Percentiles rank a stretch among this genome's conserved stretches.
Conservation (phyloP, 2,329 filamentous ascomycete genomes). For the Scleromitrula shiraiana region DNA sequence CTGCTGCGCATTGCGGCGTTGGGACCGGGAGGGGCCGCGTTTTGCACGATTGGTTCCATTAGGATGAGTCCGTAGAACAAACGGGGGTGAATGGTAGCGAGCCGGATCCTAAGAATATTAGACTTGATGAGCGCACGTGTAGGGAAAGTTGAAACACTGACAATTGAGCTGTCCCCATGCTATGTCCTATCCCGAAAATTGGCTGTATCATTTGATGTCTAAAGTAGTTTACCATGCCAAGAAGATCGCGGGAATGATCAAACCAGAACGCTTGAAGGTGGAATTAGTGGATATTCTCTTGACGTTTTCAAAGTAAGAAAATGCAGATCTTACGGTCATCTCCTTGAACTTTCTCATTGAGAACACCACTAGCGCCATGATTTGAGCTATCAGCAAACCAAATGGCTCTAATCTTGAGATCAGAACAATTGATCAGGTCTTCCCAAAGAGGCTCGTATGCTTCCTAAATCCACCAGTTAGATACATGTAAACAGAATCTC, state of each 20-base stretch:
- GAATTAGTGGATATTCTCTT: constrained; percentile 28
- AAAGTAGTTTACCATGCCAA: constrained; percentile 79
- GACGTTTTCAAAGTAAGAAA: not conserved
- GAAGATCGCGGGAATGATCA: constrained; percentile 76
- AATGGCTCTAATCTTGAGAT: constrained; percentile 62
- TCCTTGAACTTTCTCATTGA: constrained; percentile 70
- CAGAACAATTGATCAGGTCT: constrained; percentile 43
- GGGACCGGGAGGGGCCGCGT: not conserved
- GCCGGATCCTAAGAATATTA: not conserved
- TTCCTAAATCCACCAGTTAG: constrained; percentile 46
- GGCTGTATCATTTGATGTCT: constrained; percentile 69
- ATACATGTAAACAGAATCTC: not conserved
- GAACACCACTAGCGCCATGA: constrained; percentile 68
- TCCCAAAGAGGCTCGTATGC: constrained; percentile 90
- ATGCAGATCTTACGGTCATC: constrained; percentile 56
- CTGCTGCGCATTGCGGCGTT: not conserved
- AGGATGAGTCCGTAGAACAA: not conserved
- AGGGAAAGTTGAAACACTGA: constrained; percentile 63
- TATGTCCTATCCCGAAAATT: constrained; percentile 79
- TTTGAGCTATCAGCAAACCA: constrained; percentile 88
- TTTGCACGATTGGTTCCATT: not conserved
- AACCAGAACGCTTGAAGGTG: constrained; percentile 48
- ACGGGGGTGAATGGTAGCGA: not conserved
- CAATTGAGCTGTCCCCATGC: constrained; percentile 61
- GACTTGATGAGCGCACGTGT: too few species aligned